These are phyloP conservation scores for Trichothecium roseum DNA, from an alignment of 2,329 filamentous ascomycete species.

Conservation along the genomic window DNA sequence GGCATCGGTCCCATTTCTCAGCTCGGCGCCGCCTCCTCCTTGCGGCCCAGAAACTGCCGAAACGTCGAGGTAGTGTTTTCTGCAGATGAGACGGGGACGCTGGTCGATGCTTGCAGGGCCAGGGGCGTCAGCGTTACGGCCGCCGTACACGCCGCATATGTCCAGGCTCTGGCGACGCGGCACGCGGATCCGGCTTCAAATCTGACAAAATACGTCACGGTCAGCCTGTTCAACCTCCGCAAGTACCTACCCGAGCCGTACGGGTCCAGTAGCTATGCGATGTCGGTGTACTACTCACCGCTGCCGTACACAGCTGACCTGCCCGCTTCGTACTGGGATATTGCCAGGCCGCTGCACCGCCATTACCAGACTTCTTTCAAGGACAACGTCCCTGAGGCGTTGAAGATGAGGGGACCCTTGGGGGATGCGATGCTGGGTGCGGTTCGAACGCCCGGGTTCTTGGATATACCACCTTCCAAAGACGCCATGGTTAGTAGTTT, in stretches of 20 bases:
- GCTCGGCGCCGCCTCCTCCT: background rate
- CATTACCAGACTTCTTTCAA: conserved; percentile 5
- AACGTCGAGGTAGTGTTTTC: conserved; percentile 4
- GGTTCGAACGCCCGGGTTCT: conserved; percentile 12
- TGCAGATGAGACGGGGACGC: conserved; percentile 2
- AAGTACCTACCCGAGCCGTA: conserved; percentile 12
- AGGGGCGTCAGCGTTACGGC: conserved; percentile 1
- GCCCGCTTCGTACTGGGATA: conserved; percentile 4
- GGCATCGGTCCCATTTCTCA: background rate
- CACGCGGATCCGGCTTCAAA: conserved; percentile 10
- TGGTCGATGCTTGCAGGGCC: conserved; percentile 3
- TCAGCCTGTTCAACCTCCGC: conserved; percentile 15
- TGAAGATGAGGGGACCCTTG: conserved; percentile 11
- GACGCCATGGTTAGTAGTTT: conserved; percentile 15
- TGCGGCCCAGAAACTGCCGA: conserved; percentile 4
- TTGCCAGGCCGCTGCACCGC: conserved; percentile 1
- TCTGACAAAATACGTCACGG: conserved; percentile 11
- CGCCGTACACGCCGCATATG: conserved; percentile 7
- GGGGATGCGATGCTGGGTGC: conserved; percentile 8
- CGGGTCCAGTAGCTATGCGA: conserved; percentile 5
- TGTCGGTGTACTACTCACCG: conserved; percentile 6
- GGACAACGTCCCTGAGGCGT: background rate
- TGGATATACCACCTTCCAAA: conserved; percentile 9
- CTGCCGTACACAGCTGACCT: conserved; percentile 3
- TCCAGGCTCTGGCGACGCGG: conserved; percentile 9